Evolutionary conservation across 148 eudicot genomes (phyloP), one percentile per base, ranked within the genome.

Genomic region (Rhododendron vialii): DNA sequence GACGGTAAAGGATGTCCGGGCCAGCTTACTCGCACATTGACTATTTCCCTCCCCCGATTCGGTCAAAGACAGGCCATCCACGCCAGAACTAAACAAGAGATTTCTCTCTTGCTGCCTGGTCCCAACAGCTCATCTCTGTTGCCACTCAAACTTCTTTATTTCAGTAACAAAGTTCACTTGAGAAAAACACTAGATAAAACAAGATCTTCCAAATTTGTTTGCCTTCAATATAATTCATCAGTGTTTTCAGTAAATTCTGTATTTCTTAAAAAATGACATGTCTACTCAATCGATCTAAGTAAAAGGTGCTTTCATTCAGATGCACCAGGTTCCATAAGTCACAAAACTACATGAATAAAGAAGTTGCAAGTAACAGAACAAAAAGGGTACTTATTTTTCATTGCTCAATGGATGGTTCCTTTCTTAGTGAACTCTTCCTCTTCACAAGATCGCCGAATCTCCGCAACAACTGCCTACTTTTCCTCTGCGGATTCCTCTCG

Each of bases 391-490:
- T 55, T 2, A 6, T 11, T 3, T n/a, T 9, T 13, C 22, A n/a
- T 26, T 51, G 15, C 36, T 84, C 86, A 50, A 84, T 36, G 7
- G 81, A 36, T 53, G 33, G 18, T 69, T 80, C 53, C n/a, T 26
- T 38, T 48, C 43, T 43, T 24, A 24, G 48, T 18, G 45, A 81
- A 35, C 78, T 74, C 87, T 51, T 94, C 84, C 91, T 93, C 79
- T 74, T 88, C 79, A 93, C 55, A 17, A 95, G 90, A 67, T 91
- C 95, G 22, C 98, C 92, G 69, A 94, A 92, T 84, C 89, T 91
- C 71, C 91, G 87, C 53, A 95, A 78, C 89, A 95, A 75, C 0
- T 93, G 91, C 79, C 88, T 90, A 75, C 86, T 90, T 81, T 90
- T 93, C 33, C 87, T 91, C 18, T 91, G 92, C 3, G 90, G 82